Conservation (phyloP, 2,329 filamentous ascomycete genomes). For the Tolypocladium tundrense region DNA sequence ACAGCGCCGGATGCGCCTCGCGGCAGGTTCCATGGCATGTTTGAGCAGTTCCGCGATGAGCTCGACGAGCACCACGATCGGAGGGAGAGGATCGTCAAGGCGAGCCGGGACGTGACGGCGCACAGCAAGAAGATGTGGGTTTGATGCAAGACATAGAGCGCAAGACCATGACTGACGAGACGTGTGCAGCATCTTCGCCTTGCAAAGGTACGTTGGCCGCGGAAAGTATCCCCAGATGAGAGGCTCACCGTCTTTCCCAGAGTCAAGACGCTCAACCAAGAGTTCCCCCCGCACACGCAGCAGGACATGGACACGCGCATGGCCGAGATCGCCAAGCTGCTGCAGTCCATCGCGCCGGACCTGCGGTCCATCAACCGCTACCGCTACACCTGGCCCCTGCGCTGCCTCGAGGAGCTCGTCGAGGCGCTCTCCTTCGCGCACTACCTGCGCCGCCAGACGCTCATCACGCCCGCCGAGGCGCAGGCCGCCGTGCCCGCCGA, state of each 20-base stretch:
- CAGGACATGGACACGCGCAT: constrained; percentile 62
- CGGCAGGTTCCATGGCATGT: constrained; percentile 58
- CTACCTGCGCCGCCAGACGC: constrained; percentile 67
- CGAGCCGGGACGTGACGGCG: constrained; percentile 83
- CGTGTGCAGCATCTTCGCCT: constrained; percentile 23
- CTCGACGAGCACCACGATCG: constrained; percentile 93
- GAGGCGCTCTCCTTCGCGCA: constrained; percentile 84
- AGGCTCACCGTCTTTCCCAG: constrained; percentile 25
- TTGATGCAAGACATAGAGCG: background rate
- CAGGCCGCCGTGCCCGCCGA: constrained; percentile 34
- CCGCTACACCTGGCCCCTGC: constrained; percentile 72
- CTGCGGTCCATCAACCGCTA: constrained; percentile 69
- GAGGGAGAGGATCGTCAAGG: constrained; percentile 81
- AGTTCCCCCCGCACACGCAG: constrained; percentile 57
- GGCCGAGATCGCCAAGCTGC: constrained; percentile 59
- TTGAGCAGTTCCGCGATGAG: constrained; percentile 75
- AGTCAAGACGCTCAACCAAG: constrained; percentile 50
- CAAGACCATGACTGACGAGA: background rate
- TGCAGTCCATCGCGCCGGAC: constrained; percentile 59
- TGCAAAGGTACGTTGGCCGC: constrained; percentile 23
- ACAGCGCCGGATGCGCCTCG: constrained; percentile 21
- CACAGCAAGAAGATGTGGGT: constrained; percentile 91
- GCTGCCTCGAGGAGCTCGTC: constrained; percentile 87
- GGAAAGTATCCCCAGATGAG: background rate
- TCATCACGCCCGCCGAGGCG: constrained; percentile 60